Evolutionary conservation across 2,329 filamentous ascomycete species (phyloP), one percentile per base, ranked within the genome.

Genomic region (Amauroascus niger): DNA sequence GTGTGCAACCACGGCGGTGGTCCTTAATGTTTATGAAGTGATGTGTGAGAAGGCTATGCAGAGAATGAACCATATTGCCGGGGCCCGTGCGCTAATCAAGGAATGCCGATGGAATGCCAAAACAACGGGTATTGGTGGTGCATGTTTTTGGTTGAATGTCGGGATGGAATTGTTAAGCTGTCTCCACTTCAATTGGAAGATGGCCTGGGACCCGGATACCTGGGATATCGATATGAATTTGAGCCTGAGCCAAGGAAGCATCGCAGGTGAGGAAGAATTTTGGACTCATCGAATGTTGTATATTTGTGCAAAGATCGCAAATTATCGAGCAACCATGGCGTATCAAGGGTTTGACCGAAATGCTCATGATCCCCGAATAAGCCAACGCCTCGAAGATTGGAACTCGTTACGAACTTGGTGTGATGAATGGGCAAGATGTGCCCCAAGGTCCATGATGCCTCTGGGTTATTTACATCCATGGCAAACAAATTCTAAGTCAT

Each of bases 71-170:
- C 90, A 95, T 64, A 90, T 91, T 60, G 84, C 86, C 0, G 88
- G 88, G 4, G 88, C 88, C 8, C 79, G 88, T 51, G 88, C 88
- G 1, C 74, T 95, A 48, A 90, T 96, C 62, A 87, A 88, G 57
- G 88, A 95, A 65, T 95, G 89, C 63, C 82, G 83, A 3, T 96
- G 91, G 91, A 85, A 88, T 62, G 88, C 88, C 0, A 81, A 77
- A 57, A 86, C 86, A 33, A 79, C 77, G 1, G 89, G 90, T 0
- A 81, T 95, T 18, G 90, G 88, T 0, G 81, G 83, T 0, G 88
- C 90, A 0, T 96, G 90, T 67, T 96, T 96, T 71, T 96, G 91
- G 90, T 75, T 96, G 35, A 95, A 94, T 62, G 83, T 95, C 14
- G 86, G 85, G 14, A 86, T 95, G 78, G 91, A 97, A 66, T 76